Conservation (phyloP, 805 yeast species). For the Groenewaldozyma salmanticensis region DNA sequence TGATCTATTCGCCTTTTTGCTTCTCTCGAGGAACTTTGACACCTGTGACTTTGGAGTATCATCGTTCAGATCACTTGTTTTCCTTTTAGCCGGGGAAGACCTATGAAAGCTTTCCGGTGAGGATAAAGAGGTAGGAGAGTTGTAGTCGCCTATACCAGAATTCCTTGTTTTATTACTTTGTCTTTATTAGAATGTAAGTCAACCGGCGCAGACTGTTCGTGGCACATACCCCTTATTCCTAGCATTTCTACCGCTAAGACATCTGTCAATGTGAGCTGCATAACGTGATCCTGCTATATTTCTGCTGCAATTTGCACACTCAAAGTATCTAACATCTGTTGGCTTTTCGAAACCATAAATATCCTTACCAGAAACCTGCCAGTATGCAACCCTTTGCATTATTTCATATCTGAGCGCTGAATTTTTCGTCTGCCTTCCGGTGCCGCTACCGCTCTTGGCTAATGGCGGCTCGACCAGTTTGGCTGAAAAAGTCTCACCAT, state of each 20-base stretch:
- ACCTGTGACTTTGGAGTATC: conserved; percentile 12
- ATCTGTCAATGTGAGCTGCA: conserved; percentile 88
- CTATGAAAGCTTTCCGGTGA: conserved; percentile 3
- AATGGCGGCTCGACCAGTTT: conserved; percentile 1
- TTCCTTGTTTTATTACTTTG: neutral
- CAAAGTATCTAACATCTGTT: conserved; percentile 54
- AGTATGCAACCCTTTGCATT: conserved; percentile 16
- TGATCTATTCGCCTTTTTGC: conserved; percentile 6
- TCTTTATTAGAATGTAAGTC: neutral
- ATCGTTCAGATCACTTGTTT: conserved; percentile 3
- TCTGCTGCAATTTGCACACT: conserved; percentile 73
- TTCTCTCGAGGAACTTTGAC: conserved; percentile 12
- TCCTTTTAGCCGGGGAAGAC: conserved; percentile 13
- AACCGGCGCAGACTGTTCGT: neutral
- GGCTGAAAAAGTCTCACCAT: conserved; percentile 21
- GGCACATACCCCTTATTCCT: conserved; percentile 4
- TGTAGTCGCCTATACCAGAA: conserved; percentile 5
- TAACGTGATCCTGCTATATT: conserved; percentile 85
- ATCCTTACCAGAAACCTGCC: conserved; percentile 28
- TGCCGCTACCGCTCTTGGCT: conserved; percentile 4
- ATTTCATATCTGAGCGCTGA: conserved; percentile 17
- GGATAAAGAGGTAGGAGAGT: conserved; percentile 10
- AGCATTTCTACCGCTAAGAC: conserved; percentile 57
- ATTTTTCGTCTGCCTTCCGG: conserved; percentile 8
- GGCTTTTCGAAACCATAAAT: conserved; percentile 32